A percentile compares a stretch with the other conserved stretches of the same genome.
These are phyloP conservation scores for Aspergillus chevalieri DNA, from an alignment of 2,329 filamentous ascomycete genomes.

Conservation along the genomic window DNA sequence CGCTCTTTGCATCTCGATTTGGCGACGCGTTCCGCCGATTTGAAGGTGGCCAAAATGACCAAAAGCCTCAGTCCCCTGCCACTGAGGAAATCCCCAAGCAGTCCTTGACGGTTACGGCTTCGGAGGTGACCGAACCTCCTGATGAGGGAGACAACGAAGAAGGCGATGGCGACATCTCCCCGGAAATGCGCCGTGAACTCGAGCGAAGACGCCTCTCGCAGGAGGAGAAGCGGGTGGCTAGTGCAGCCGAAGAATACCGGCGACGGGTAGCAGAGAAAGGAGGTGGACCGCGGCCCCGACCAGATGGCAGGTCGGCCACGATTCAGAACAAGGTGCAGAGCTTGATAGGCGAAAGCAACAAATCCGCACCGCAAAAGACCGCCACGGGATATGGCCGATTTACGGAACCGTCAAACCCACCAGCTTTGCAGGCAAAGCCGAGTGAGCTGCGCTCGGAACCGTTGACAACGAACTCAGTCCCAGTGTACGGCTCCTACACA, in stretches of 20 bases:
- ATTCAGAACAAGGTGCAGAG: slow-evolving; percentile 91
- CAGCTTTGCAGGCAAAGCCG: slow-evolving; percentile 37
- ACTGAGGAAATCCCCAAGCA: slow-evolving; percentile 38
- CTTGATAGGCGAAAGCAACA: slow-evolving; percentile 69
- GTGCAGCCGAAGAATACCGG: slow-evolving; percentile 82
- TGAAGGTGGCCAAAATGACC: slow-evolving; percentile 52
- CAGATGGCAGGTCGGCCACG: slow-evolving; percentile 62
- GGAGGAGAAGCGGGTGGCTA: slow-evolving; percentile 84
- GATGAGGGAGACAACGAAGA: slow-evolving; percentile 63
- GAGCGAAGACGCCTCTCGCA: slow-evolving; percentile 75
- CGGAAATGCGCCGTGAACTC: slow-evolving; percentile 83
- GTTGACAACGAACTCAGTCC: slow-evolving; percentile 10
- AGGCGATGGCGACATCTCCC: slow-evolving; percentile 66
- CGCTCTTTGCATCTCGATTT: slow-evolving; percentile 78
- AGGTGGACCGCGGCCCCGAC: slow-evolving; percentile 40
- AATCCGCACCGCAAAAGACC: slow-evolving; percentile 57
- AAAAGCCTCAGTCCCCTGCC: slow-evolving; percentile 33
- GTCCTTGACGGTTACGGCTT: slow-evolving; percentile 67
- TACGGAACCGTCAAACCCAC: slow-evolving; percentile 48
- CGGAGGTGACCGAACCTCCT: slow-evolving; percentile 63
- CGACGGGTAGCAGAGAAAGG: slow-evolving; percentile 62
- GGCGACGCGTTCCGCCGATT: slow-evolving; percentile 92
- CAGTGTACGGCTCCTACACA: slow-evolving; percentile 9
- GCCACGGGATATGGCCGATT: slow-evolving; percentile 88
- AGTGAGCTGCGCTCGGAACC: slow-evolving; percentile 18